Percentiles rank a stretch among this genome's conserved stretches.
Evolutionary conservation across 78 protist species (phyloP).

Genomic region (Carpediemonas membranifera): DNA sequence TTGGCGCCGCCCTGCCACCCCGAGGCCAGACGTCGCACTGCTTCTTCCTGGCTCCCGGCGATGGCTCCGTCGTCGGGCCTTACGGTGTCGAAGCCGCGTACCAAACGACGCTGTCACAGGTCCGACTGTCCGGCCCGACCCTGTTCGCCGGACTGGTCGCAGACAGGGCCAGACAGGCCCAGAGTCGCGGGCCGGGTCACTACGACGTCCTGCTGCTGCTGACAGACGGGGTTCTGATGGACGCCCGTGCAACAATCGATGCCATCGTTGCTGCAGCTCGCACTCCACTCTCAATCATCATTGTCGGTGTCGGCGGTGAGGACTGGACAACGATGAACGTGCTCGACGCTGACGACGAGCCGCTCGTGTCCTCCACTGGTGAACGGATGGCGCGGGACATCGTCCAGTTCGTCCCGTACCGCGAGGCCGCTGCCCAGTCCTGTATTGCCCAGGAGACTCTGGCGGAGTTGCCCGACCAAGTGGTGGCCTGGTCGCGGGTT

Average conservation of each 20-base stretch:
- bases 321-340: conserved; percentile 29
- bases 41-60: conserved; percentile 18
- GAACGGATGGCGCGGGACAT: conserved; percentile 5
- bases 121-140: conserved; percentile 25
- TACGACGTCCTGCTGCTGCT: conserved; percentile 26
- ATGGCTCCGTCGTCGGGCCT: conserved; percentile 12
- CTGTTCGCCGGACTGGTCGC: conserved; percentile 5
- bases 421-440: no score
- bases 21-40: conserved; percentile 32
- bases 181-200: no score
- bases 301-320: conserved; percentile 33
- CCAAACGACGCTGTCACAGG: not conserved
- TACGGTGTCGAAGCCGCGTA: conserved; percentile 14
- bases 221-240: conserved; percentile 29
- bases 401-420: conserved; percentile 35
- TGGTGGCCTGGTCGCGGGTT: no score
- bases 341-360: conserved; percentile 13
- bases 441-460: no score
- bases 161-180: no score
- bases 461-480: no score
- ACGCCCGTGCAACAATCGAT: conserved; percentile 17
- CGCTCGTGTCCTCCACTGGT: conserved; percentile 18
- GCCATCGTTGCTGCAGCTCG: conserved; percentile 16
- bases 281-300: conserved; percentile 25
- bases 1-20: conserved; percentile 50